Conservation (phyloP, 2,329 filamentous ascomycete species). For the Fonsecaea multimorphosa region DNA sequence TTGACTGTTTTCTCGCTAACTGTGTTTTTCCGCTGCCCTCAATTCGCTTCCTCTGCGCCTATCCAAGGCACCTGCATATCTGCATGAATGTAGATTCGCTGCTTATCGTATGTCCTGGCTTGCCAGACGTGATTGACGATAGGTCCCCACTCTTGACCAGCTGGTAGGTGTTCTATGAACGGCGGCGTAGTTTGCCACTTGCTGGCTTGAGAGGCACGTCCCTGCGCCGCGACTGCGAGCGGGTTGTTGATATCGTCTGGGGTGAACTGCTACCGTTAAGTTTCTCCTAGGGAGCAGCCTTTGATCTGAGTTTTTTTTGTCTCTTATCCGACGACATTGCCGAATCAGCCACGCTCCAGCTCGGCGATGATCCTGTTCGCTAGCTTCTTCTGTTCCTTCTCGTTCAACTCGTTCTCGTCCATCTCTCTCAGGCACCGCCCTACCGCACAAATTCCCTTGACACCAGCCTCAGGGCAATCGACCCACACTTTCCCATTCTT, state of each 20-base stretch:
- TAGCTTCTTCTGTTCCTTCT: constrained; percentile 55
- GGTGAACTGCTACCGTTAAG: neutral
- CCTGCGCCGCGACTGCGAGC: neutral
- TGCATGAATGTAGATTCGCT: neutral
- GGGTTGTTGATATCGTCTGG: neutral
- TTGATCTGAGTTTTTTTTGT: neutral
- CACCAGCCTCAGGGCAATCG: constrained; percentile 69
- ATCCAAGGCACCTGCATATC: neutral
- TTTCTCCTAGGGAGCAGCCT: neutral
- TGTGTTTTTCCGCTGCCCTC: neutral
- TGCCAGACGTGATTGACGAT: neutral
- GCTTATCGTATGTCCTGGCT: neutral
- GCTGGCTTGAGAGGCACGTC: neutral
- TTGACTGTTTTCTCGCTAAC: constrained; percentile 4
- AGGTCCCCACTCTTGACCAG: neutral
- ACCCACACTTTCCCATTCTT: constrained; percentile 94
- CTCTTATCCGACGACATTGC: neutral
- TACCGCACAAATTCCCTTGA: constrained; percentile 75
- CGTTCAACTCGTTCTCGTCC: constrained; percentile 64
- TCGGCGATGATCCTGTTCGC: constrained; percentile 52
- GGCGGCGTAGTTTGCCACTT: neutral
- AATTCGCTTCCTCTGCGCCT: neutral
- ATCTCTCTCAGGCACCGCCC: constrained; percentile 74
- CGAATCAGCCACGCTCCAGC: constrained; percentile 41
- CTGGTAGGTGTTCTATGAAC: neutral